These are phyloP conservation scores for Fusarium circinatum DNA, from an alignment of 2,329 filamentous ascomycete species.

Conservation along the genomic window DNA sequence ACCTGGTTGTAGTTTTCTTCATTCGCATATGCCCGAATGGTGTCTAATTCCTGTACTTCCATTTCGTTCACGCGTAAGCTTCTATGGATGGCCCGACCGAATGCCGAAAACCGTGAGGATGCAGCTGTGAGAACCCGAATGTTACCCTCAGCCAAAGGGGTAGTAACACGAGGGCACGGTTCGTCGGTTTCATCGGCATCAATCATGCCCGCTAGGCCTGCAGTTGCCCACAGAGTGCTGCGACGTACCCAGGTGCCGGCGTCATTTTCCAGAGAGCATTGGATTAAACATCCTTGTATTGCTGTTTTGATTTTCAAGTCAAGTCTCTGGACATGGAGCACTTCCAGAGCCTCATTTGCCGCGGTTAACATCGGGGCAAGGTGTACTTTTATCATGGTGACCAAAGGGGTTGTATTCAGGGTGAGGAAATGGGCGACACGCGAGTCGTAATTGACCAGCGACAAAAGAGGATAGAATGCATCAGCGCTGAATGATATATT, in stretches of 20 bases:
- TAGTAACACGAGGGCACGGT: not conserved
- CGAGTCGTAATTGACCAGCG: not conserved
- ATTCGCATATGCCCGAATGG: not conserved
- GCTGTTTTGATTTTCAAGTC: no score
- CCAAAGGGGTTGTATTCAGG: not conserved
- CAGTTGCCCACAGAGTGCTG: not conserved
- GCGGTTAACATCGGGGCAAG: not conserved
- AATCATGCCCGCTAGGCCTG: not conserved
- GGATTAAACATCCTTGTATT: not conserved
- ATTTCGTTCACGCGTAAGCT: not conserved
- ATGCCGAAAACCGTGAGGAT: not conserved
- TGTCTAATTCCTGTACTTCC: not conserved
- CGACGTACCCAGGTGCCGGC: not conserved
- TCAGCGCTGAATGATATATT: fast-evolving
- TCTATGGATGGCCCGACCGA: not conserved
- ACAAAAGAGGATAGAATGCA: not conserved
- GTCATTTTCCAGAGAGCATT: not conserved
- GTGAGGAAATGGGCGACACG: not conserved
- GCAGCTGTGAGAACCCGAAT: not conserved
- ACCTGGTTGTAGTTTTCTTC: not conserved
- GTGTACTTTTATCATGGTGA: not conserved
- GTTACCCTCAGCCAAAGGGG: not conserved
- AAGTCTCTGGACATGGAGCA: not conserved
- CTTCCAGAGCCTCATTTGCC: not conserved
- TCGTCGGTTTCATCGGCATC: not conserved